phyloP scores from a whole-genome alignment of 2,329 filamentous ascomycete species.

The Fusarium haematococcum region DNA sequence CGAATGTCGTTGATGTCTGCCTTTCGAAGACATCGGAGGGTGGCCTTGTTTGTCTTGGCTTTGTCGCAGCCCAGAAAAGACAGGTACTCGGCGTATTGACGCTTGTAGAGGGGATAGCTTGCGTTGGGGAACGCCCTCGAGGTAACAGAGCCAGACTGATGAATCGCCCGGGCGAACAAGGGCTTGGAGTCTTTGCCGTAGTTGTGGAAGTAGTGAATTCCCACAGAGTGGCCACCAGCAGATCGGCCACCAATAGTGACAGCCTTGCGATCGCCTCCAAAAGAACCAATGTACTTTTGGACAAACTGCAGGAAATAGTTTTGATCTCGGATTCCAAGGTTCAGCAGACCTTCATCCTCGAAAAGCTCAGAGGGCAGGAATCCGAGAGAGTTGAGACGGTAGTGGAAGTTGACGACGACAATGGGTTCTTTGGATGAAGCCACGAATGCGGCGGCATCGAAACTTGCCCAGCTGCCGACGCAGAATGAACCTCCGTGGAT shows the following conservation, averaged over 20 bases:
- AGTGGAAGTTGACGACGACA: slow-evolving; percentile 58
- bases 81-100: slow-evolving; percentile 48
- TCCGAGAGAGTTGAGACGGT: slow-evolving; percentile 54
- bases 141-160: slow-evolving; percentile 53
- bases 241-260: slow-evolving; percentile 68
- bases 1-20: slow-evolving; percentile 52
- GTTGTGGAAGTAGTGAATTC: slow-evolving; percentile 54
- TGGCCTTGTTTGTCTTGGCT: slow-evolving; percentile 43
- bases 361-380: slow-evolving; percentile 57
- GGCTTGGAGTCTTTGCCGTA: slow-evolving; percentile 47
- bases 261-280: slow-evolving; percentile 64
- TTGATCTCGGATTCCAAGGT: slow-evolving; percentile 67
- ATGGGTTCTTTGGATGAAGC: slow-evolving; percentile 53
- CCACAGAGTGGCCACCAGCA: slow-evolving; percentile 59
- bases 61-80: slow-evolving; percentile 45
- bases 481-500: slow-evolving; percentile 55
- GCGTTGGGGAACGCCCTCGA: slow-evolving; percentile 52
- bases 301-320: slow-evolving; percentile 65
- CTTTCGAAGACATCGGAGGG: slow-evolving; percentile 53
- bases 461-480: slow-evolving; percentile 48
- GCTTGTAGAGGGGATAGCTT: slow-evolving; percentile 48
- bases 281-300: slow-evolving; percentile 61
- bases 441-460: slow-evolving; percentile 51
- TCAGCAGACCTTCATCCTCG: slow-evolving; percentile 54
- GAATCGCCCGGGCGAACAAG: slow-evolving; percentile 50